phyloP scores from a whole-genome alignment of 1,284 basidiomycete species.

The Cryptococcus amylolentus region DNA sequence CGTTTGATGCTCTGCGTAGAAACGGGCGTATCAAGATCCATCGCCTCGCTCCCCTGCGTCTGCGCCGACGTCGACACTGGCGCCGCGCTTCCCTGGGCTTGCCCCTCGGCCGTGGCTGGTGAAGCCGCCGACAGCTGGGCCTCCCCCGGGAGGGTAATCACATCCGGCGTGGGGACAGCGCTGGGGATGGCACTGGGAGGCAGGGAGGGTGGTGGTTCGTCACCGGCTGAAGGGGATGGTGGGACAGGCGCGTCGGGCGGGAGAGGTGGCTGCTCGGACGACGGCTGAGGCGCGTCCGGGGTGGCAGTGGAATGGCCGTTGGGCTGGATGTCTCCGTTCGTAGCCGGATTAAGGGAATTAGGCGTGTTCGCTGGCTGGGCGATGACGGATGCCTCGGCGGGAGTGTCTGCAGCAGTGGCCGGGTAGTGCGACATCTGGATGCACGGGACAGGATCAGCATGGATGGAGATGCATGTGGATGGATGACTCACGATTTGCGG shows the following conservation, averaged over 20 bases:
- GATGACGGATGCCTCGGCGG: background rate
- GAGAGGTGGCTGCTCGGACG: constrained; percentile 17
- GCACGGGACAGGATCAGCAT: too few species aligned
- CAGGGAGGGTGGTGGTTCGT: constrained; percentile 28
- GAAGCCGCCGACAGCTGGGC: constrained; percentile 1
- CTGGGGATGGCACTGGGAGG: constrained; percentile 27
- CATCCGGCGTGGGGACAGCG: constrained; percentile 30
- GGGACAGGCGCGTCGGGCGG: constrained; percentile 32
- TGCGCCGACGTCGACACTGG: constrained; percentile 29
- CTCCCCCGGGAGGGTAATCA: constrained; percentile 25
- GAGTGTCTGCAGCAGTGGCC: too few species aligned
- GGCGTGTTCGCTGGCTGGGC: constrained; percentile 34
- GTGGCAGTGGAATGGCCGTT: background rate
- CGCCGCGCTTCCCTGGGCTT: constrained; percentile 1
- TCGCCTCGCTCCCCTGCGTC: constrained; percentile 11
- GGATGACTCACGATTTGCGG: too few species aligned
- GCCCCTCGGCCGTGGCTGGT: constrained; percentile 6
- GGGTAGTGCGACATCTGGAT: too few species aligned
- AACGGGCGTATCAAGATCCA: constrained; percentile 1
- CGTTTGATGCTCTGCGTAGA: constrained; percentile 32
- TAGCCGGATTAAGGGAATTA: constrained; percentile 24
- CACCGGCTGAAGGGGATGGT: constrained; percentile 23
- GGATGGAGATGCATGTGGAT: too few species aligned
- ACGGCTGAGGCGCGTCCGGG: background rate
- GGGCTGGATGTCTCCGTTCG: constrained; percentile 5